phyloP scores from a whole-genome alignment of 371 early-diverging fungal species.

The Rhizopus arrhizus region DNA sequence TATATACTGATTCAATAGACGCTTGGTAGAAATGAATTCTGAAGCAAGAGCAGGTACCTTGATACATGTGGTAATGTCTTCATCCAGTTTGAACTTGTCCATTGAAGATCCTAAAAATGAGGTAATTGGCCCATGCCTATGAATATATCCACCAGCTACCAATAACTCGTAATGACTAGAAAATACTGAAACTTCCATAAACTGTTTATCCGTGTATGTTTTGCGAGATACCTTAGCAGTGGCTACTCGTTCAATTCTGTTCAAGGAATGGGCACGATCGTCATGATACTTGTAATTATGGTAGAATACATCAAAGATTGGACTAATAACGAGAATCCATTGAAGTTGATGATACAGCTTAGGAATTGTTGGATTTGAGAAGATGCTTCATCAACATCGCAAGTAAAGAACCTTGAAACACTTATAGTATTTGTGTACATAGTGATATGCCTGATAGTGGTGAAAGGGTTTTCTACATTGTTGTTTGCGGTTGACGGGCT shows the following conservation, averaged over 20 bases:
- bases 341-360: conserved; percentile 2
- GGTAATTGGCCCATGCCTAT: not conserved
- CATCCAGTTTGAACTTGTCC: conserved; percentile 2
- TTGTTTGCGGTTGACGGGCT: not conserved
- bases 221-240: conserved; percentile 7
- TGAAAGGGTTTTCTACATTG: conserved; percentile 4
- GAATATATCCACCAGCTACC: conserved; percentile 3
- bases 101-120: conserved; percentile 7
- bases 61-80: not conserved
- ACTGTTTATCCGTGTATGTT: not conserved
- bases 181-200: not conserved
- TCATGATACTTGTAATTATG: conserved; percentile 4
- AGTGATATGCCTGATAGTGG: not conserved
- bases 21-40: not conserved
- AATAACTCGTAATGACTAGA: conserved; percentile 1
- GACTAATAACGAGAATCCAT: conserved; percentile 1
- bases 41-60: conserved; percentile 3
- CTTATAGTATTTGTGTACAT: not conserved
- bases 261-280: not conserved
- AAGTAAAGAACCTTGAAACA: conserved; percentile 2
- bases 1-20: not conserved
- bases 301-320: conserved; percentile 3
- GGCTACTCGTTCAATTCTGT: not conserved
- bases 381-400: conserved; percentile 9
- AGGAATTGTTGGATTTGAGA: conserved; percentile 1